These are phyloP conservation scores for Phytophthora idaei DNA, from an alignment of 352 stramenopile genomes.

Conservation along the genomic window DNA sequence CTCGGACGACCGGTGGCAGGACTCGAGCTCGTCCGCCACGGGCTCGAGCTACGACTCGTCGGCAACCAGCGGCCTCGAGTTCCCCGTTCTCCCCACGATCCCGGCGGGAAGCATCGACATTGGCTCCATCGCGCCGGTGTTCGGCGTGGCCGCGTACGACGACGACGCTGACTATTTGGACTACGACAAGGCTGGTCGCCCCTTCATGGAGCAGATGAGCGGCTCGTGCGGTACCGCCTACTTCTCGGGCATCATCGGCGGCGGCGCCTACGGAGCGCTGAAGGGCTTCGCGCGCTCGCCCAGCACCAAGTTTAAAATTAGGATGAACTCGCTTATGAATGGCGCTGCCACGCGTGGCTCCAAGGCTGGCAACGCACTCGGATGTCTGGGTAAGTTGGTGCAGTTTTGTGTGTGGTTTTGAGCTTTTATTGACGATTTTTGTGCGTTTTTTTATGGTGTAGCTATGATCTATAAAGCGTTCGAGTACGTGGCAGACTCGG, in stretches of 20 bases:
- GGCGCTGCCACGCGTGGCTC: conserved; percentile 78
- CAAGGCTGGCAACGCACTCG: conserved; percentile 85
- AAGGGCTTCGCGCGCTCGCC: conserved; percentile 75
- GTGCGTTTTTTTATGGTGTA: conserved; percentile 27
- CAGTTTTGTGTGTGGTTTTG: background rate
- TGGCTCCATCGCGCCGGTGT: conserved; percentile 84
- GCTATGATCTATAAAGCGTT: conserved; percentile 90
- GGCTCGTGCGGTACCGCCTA: conserved; percentile 82
- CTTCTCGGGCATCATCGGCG: conserved; percentile 86
- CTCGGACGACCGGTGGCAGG: conserved; percentile 79
- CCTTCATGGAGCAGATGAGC: conserved; percentile 86
- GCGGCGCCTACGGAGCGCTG: conserved; percentile 67
- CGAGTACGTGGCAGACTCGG: conserved; percentile 80
- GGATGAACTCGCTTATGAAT: conserved; percentile 91
- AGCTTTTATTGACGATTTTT: conserved; percentile 20
- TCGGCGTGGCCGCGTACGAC: conserved; percentile 79
- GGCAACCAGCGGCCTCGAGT: conserved; percentile 58
- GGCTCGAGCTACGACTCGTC: conserved; percentile 51
- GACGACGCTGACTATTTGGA: conserved; percentile 88
- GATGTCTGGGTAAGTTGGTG: conserved; percentile 64
- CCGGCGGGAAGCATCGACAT: conserved; percentile 82
- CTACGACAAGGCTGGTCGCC: conserved; percentile 84
- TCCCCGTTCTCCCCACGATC: conserved; percentile 75
- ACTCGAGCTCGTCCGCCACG: conserved; percentile 47
- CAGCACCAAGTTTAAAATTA: conserved; percentile 88